Base-by-base conservation (phyloP, 495 filamentous ascomycete species). In the Parachaetomium inaequale region DNA sequence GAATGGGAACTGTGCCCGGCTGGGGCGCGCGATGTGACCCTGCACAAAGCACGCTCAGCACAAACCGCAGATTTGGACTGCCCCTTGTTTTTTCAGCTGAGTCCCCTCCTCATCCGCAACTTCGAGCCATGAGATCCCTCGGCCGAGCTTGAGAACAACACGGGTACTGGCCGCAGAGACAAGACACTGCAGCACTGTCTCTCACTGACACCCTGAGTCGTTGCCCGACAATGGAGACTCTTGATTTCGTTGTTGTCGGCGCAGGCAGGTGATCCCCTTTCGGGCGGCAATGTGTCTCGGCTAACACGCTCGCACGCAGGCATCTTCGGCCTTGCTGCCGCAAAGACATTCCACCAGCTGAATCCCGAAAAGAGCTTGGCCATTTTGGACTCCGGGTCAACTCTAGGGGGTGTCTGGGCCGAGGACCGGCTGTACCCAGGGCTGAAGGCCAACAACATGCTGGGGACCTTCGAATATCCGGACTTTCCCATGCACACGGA, bases 371-470 rank as follows among this genome's bases (percentile, higher is more conserved):
- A 59, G n/a, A 69, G 68, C 8, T 63, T 81, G 29, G 72, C 64
- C 23, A 63, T 81, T 17, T 69, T 76, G 47, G 78, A 81, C 51
- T 67, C 69, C 15, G 70, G 67, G 53, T 68, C 73, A 4, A 64
- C 42, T 10, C 69, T 92, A 28, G 90, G 90, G 8, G 89, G 90
- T 31, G 82, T 86, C 43, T 93, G 90, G 90, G 79, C 84, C 5
- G 74, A 81, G 36, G 74, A 87, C 34, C 76, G 85, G 0, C 74
- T 88, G 29, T 92, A 91, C 68, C 82, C 84, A 8, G 85, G 84
- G 11, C 78, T 93, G 25, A 86, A 82, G 58, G 83, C 86, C 62
- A 82, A 82, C 71, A 82, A 81, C 43, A 66, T 81, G 56, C 61
- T 85, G 4, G 88, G 88, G 7, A 88, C 82, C 1, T 90, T 86